Conservation (phyloP, 352 stramenopile genomes). For the Phytophthora sansomeana region DNA sequence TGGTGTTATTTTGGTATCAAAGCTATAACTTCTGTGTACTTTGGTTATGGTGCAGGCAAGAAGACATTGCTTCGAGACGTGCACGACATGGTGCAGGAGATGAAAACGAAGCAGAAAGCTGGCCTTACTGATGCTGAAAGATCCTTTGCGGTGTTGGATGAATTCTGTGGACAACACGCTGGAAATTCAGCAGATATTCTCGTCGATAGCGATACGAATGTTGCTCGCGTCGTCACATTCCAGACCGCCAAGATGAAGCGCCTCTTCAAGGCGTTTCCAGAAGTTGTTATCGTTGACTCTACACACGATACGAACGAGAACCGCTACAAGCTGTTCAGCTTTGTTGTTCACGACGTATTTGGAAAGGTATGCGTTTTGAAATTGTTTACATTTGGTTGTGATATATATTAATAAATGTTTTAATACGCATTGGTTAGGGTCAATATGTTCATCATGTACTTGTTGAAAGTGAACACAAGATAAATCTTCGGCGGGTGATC, state of each 20-base stretch:
- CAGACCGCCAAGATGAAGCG: slow-evolving; percentile 16
- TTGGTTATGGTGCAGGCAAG: slow-evolving; percentile 3
- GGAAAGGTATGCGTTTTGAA: slow-evolving; percentile 15
- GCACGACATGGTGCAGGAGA: slow-evolving; percentile 14
- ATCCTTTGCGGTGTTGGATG: neutral
- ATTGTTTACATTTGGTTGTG: neutral
- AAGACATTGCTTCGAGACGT: slow-evolving; percentile 7
- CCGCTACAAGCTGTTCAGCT: slow-evolving; percentile 22
- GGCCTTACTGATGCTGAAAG: slow-evolving; percentile 3
- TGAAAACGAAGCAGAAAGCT: neutral
- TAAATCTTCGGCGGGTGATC: neutral
- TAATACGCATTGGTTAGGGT: neutral
- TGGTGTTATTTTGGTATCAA: neutral
- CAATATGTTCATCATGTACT: slow-evolving; percentile 14
- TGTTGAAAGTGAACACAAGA: slow-evolving; percentile 9
- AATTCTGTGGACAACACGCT: slow-evolving; percentile 1
- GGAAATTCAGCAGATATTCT: slow-evolving; percentile 3
- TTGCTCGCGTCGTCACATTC: slow-evolving; percentile 11
- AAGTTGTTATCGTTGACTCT: slow-evolving; percentile 15
- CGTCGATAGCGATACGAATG: neutral
- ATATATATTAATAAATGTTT: neutral
- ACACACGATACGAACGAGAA: slow-evolving; percentile 19
- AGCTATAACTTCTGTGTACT: neutral
- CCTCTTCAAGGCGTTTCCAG: slow-evolving; percentile 16
- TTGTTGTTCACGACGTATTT: slow-evolving; percentile 21